Evolutionary conservation across 2,329 filamentous ascomycete genomes (phyloP).

Genomic region (Penicillium griseofulvum): DNA sequence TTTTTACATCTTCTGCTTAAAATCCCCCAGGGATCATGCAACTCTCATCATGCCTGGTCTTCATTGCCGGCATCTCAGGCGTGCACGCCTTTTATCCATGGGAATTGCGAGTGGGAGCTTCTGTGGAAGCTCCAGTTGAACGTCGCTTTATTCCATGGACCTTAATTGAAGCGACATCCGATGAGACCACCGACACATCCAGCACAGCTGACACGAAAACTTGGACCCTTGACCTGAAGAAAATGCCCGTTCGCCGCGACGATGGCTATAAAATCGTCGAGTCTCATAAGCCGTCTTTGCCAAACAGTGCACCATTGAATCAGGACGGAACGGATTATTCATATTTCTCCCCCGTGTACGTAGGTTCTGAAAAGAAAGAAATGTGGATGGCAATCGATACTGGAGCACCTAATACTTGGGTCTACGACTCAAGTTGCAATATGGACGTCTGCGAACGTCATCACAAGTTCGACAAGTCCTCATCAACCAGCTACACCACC

Average conservation of each 20-base stretch:
- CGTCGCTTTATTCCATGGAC: slow-evolving; percentile 37
- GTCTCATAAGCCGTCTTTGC: slow-evolving; percentile 39
- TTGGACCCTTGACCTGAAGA: slow-evolving; percentile 40
- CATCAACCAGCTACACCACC: slow-evolving; percentile 62
- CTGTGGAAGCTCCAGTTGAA: slow-evolving; percentile 13
- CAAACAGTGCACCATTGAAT: slow-evolving; percentile 51
- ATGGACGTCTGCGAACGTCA: slow-evolving; percentile 67
- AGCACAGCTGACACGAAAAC: slow-evolving; percentile 12
- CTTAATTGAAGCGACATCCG: slow-evolving; percentile 18
- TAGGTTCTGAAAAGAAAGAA: slow-evolving; percentile 50
- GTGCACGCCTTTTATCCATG: slow-evolving; percentile 48
- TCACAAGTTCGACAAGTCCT: slow-evolving; percentile 63
- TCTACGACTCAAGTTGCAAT: slow-evolving; percentile 70
- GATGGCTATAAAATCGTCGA: slow-evolving; percentile 49
- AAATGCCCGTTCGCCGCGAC: slow-evolving; percentile 42
- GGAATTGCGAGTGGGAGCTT: slow-evolving; percentile 24
- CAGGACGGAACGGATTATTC: slow-evolving; percentile 56
- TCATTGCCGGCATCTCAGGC: slow-evolving; percentile 32
- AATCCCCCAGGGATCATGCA: slow-evolving; percentile 32
- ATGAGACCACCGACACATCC: not conserved
- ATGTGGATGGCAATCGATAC: slow-evolving; percentile 57
- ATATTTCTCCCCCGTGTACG: slow-evolving; percentile 52
- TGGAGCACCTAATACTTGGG: slow-evolving; percentile 69
- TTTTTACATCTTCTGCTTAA: not conserved
- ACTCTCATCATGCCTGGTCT: slow-evolving; percentile 35